Evolutionary conservation across 768 basidiomycete species (phyloP), one percentile per base, ranked within the genome.

Genomic region (Cystoderma amianthinum): DNA sequence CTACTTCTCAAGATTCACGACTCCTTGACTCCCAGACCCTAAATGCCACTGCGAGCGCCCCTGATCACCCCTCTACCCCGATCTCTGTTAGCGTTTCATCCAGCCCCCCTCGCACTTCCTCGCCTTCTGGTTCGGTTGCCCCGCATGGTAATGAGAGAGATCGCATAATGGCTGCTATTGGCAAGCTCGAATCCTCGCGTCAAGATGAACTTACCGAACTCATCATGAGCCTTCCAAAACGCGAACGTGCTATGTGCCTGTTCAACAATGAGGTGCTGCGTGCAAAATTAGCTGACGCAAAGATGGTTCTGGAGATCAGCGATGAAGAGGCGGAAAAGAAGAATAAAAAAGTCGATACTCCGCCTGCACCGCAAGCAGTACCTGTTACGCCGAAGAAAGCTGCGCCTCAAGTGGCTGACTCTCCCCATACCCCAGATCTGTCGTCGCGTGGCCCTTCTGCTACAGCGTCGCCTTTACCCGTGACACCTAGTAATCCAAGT

Each of bases 161-260:
- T 39, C 77, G 88, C 23, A 80, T 94, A 56, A 59, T 71, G 20
- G 72, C 66, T 3, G 84, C 87, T 2, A 74, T 93, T 34, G 58
- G 64, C 45, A 78, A 71, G 54, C 66, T 87, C 4, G 85, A 89
- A 57, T 64, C 73, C 3, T 55, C 65, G 0, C 72, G 78, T 38
- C 76, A 80, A 34, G 54, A 53, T 2, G 83, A 87, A 47, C 70
- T 94, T 34, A 80, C 82, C 0, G 86, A 85, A 17, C 67, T 95
- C 38, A 62, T 94, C 24, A 86, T 92, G 83, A 83, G 80, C 50
- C 70, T 95, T 13, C 82, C 86, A 1, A 94, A 92, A 62, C 78
- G 85, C 45, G 92, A 95, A 48, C 78, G 91, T 11, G 90, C 89
- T 0, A 74, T 94, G 78, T 93, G 91, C 61, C 67, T 94, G 30